These are phyloP conservation scores for Talaromyces albobiverticillius DNA, from an alignment of 2,329 filamentous ascomycete species.

Conservation along the genomic window DNA sequence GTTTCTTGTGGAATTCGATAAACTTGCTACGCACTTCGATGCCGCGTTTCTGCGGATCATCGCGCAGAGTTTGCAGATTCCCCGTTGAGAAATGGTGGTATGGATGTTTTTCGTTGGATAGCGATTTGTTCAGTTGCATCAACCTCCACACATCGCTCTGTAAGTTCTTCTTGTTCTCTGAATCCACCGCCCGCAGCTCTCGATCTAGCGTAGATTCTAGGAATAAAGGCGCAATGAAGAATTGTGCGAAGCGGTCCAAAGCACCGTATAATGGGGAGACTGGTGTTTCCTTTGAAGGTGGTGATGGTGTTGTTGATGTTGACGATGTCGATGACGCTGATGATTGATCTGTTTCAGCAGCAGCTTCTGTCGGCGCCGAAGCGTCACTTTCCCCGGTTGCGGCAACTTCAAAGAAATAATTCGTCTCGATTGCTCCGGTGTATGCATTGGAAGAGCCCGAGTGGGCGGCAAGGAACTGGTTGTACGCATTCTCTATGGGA, in stretches of 20 bases:
- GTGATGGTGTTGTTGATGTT: slow-evolving; percentile 16
- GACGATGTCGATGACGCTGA: slow-evolving; percentile 18
- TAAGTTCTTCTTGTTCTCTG: slow-evolving; percentile 96
- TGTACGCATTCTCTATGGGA: slow-evolving; percentile 92
- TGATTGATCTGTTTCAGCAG: slow-evolving; percentile 21
- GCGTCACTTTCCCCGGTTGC: slow-evolving; percentile 61
- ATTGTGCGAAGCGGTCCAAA: slow-evolving; percentile 87
- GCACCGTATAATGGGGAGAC: slow-evolving; percentile 77
- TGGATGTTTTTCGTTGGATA: slow-evolving; percentile 84
- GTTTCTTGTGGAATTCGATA: slow-evolving; percentile 82
- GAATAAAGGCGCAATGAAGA: slow-evolving; percentile 87
- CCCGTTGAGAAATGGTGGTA: slow-evolving; percentile 91
- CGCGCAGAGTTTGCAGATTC: slow-evolving; percentile 81
- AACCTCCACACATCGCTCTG: slow-evolving; percentile 87
- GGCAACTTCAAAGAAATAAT: slow-evolving; percentile 95
- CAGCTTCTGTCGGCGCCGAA: slow-evolving; percentile 21
- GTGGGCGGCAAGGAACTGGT: slow-evolving; percentile 83
- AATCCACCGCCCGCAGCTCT: slow-evolving; percentile 85
- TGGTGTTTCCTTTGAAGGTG: no score
- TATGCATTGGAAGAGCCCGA: slow-evolving; percentile 94
- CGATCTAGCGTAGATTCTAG: slow-evolving; percentile 79
- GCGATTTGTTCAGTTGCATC: slow-evolving; percentile 80
- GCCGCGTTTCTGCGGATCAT: slow-evolving; percentile 71
- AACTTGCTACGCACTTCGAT: slow-evolving; percentile 87
- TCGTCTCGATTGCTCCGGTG: slow-evolving; percentile 88